These are phyloP conservation scores for Isoetes taiwanensis DNA, from an alignment of 75 land plant species.

Conservation along the genomic window DNA sequence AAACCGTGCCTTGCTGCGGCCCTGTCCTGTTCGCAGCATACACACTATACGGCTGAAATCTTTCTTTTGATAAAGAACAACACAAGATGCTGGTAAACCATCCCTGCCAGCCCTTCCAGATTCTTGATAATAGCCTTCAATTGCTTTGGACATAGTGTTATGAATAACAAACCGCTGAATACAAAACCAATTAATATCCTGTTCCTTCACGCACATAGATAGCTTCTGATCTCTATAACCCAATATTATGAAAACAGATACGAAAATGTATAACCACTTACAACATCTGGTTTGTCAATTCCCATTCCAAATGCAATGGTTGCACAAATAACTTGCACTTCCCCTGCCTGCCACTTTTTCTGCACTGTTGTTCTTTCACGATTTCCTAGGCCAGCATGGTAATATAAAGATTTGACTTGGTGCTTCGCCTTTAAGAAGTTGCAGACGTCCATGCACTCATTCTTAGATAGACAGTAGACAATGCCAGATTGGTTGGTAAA, in stretches of 20 bases:
- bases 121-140: constrained; percentile 92
- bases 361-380: constrained; percentile 50
- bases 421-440: constrained; percentile 41
- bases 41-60: constrained; percentile 86
- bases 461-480: constrained; percentile 77
- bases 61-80: constrained; percentile 64
- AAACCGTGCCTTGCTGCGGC: constrained; percentile 34
- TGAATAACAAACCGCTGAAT: constrained; percentile 76
- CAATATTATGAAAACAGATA: background rate
- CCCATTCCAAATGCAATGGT: constrained; percentile 97
- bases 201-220: background rate
- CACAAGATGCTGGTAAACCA: constrained; percentile 47
- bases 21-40: constrained; percentile 47
- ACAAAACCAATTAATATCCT: too few relatives aligned
- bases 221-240: background rate
- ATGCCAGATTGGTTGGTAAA: constrained; percentile 53
- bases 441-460: constrained; percentile 69
- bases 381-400: constrained; percentile 67
- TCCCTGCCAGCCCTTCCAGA: constrained; percentile 93
- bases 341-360: constrained; percentile 53
- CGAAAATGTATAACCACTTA: constrained; percentile 20
- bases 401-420: constrained; percentile 44
- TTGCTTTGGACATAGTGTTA: constrained; percentile 76
- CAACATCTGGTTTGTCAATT: constrained; percentile 81
- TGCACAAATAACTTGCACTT: constrained; percentile 67